These are phyloP conservation scores for Kalmanozyma brasiliensis DNA, from an alignment of 1,284 basidiomycete species.

Conservation along the genomic window DNA sequence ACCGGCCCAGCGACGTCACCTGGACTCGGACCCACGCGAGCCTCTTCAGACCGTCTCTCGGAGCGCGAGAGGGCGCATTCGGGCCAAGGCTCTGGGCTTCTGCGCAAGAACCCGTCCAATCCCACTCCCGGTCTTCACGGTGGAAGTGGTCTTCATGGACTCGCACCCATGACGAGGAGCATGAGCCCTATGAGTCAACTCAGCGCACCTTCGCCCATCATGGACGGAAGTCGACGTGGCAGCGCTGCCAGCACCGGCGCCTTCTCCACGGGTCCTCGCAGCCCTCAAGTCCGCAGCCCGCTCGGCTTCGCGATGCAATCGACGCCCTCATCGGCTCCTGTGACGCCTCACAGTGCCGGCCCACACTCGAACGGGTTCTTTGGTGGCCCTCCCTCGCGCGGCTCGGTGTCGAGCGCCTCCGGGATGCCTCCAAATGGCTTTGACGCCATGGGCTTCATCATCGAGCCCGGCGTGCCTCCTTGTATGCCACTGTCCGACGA, in stretches of 20 bases:
- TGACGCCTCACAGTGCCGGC: conserved; percentile 17
- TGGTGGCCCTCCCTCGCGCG: conserved; percentile 19
- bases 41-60: conserved; percentile 55
- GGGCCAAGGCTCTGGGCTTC: conserved; percentile 47
- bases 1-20: conserved; percentile 37
- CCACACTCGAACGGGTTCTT: conserved; percentile 10
- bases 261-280: conserved; percentile 27
- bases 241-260: conserved; percentile 34
- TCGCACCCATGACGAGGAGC: conserved; percentile 39
- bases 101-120: conserved; percentile 63
- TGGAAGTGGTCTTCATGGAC: conserved; percentile 39
- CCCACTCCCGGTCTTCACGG: conserved; percentile 56
- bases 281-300: conserved; percentile 34
- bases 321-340: conserved; percentile 16
- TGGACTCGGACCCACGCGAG: conserved; percentile 46
- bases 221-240: conserved; percentile 15
- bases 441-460: conserved; percentile 56
- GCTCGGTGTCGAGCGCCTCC: conserved; percentile 12
- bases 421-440: conserved; percentile 15
- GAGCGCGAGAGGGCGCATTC: conserved; percentile 48
- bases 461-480: conserved; percentile 32
- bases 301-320: conserved; percentile 17
- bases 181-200: conserved; percentile 37
- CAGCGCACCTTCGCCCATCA: conserved; percentile 28
- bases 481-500: conserved; percentile 71